Percentiles rank a stretch among this genome's conserved stretches.
phyloP scores from a whole-genome alignment of 345 rosid species.

The Syzygium jambos region DNA sequence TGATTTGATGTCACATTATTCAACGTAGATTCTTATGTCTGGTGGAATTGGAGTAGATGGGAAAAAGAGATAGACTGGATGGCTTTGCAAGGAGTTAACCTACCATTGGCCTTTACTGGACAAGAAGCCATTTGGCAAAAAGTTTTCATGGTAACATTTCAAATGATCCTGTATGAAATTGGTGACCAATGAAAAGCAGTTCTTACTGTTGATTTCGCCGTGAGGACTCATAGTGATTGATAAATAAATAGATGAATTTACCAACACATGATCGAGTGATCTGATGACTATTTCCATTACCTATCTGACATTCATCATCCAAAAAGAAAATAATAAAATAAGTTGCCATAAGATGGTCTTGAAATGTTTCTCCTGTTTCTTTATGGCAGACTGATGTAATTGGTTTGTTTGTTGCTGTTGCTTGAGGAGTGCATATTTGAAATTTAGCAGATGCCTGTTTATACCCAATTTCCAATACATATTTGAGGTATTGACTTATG shows the following conservation, averaged over 20 bases:
- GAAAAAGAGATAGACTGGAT: conserved; percentile 98
- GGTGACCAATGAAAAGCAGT: background rate
- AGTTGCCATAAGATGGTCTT: background rate
- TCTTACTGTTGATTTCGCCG: background rate
- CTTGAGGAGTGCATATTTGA: background rate
- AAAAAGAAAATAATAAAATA: background rate
- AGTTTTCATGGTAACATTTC: conserved; percentile 63
- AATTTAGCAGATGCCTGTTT: background rate
- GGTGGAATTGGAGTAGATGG: conserved; percentile 98
- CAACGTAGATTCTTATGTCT: conserved; percentile 72
- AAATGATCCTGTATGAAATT: background rate
- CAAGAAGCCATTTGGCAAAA: conserved; percentile 94
- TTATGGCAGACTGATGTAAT: background rate
- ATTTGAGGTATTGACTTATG: background rate
- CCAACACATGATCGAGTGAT: background rate
- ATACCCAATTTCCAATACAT: background rate
- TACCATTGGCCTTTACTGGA: conserved; percentile 92
- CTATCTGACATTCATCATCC: background rate
- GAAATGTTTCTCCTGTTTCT: background rate
- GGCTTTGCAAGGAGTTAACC: conserved; percentile 95
- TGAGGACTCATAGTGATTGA: background rate
- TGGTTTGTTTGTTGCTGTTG: background rate
- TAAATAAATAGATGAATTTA: background rate
- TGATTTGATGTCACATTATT: conserved; percentile 4
- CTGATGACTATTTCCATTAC: background rate